Evolutionary conservation across 2,329 filamentous ascomycete genomes (phyloP), one percentile per base, ranked within the genome.

Genomic region (Hypomyces perniciosus): DNA sequence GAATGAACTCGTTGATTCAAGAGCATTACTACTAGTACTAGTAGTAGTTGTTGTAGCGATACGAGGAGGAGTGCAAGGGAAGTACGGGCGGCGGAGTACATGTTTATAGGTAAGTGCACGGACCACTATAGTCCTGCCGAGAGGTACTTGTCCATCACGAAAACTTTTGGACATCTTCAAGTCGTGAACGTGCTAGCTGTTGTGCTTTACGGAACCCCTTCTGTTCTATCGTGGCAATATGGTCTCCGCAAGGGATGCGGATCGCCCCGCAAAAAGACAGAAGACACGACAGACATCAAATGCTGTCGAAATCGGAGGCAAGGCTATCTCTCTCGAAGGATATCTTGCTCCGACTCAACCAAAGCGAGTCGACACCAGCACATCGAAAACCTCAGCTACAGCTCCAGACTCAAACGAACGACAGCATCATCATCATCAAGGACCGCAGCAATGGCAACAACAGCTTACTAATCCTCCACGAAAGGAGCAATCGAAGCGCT

Each of bases 241-340:
- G 64, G 45, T 62, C 12, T 44, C 59, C 40, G 53, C 61, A 52
- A 58, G 59, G 38, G 53, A 57, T 35, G 46, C 59, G 41, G 53
- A 54, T 20, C 63, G 58, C 38, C 62, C 66, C 4, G 50, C 65
- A 10, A 75, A 73, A 56, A 72, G 65, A 56, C 65, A 67, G 12
- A 73, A 70, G 56, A 64, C 59, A 6, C 54, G 55, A 46, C 59
- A 63, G 20, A 61, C 55, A 48, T 55, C 61, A 2, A 66, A 73
- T 44, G 61, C 72, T 5, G 56, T 80, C 50, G 74, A 65, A 27
- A 69, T 80, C 33, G 75, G 75, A 10, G 67, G 72, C 29, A 80
- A 75, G 50, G 61, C 65, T 9, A 74, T 80, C 27, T 77, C 73
- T 0, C 58, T 80, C 1, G 71, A 73, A 27, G 76, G 73, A 6